phyloP scores from a whole-genome alignment of 768 basidiomycete genomes.

The Tricholoma matsutake region DNA sequence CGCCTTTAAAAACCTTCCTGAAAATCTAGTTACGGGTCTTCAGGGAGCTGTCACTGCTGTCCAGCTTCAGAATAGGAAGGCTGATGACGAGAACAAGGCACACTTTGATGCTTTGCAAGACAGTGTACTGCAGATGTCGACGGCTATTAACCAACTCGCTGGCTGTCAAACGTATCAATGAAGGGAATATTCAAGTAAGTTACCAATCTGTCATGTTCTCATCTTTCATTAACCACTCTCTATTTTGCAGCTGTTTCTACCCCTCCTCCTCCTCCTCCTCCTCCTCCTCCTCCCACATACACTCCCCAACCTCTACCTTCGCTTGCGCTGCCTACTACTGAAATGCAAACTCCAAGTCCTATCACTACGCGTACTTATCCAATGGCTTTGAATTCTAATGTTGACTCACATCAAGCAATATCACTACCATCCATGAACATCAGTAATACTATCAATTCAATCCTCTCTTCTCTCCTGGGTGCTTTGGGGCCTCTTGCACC shows the following conservation, averaged over 20 bases:
- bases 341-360: too few species aligned
- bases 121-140: neutral
- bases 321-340: too few species aligned
- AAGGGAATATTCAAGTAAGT: neutral
- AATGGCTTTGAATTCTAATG: too few species aligned
- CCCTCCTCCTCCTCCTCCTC: neutral
- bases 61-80: neutral
- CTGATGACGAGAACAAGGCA: neutral
- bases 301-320: too few species aligned
- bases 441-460: too few species aligned
- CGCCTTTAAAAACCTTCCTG: neutral
- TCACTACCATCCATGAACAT: too few species aligned
- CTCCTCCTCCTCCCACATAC: neutral
- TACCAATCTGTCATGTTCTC: neutral
- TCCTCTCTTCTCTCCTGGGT: neutral
- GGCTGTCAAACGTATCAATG: neutral
- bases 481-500: neutral
- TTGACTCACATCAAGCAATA: too few species aligned
- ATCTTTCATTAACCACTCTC: neutral
- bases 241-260: neutral
- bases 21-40: neutral
- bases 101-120: neutral
- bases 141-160: neutral
- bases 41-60: neutral
- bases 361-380: too few species aligned